Base-by-base conservation (phyloP, 2,329 filamentous ascomycete species). In the Clarireedia monteithiana region DNA sequence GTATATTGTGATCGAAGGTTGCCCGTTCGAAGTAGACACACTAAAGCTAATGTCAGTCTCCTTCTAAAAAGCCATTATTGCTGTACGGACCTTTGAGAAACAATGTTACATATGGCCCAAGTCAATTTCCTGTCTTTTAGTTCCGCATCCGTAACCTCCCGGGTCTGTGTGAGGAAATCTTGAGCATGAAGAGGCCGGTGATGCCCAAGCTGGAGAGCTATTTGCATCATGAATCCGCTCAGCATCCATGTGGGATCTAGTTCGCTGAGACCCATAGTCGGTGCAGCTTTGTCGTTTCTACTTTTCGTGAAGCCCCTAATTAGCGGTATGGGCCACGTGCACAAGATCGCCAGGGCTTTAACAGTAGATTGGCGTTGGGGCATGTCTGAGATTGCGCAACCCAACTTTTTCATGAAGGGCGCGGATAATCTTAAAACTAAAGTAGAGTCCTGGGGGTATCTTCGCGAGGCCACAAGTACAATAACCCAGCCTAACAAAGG, bases 401-500 rank as follows among this genome's bases (percentile, higher is more conserved):
- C 64, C 7, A 66, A 40, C 14, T 62, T 48, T 15, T 61, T 61
- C 36, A 51, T 56, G 26, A 53, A 63, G 14, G 59, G 58, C 1
- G 49, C 17, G 4, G 51, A 51, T 12, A 66, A 47, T 17, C 49
- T 45, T 50, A 52, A 30, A 6, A 86, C 72, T 24, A 86, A 70
- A 12, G 71, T 72, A 0, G 77, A 71, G 59, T 84, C 81, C 6
- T 72, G 67, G 17, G 76, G 74, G 59, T 80, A 85, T 49, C 82
- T 78, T 39, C 84, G 78, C 38, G 82, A 78, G 10, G 82, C 83
- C 40, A 85, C 77, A 39, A 79, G 78, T 46, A 86, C 74, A 48
- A 86, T 81, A 26, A 81, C 81, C 84, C 84, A 87, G 68, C 85
- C 85, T n/a, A 86, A 74, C 5, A 87, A 70, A n/a, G 79, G 80